Evolutionary conservation across 2,329 filamentous ascomycete genomes (phyloP).

Genomic region (Pestalotiopsis sp.): DNA sequence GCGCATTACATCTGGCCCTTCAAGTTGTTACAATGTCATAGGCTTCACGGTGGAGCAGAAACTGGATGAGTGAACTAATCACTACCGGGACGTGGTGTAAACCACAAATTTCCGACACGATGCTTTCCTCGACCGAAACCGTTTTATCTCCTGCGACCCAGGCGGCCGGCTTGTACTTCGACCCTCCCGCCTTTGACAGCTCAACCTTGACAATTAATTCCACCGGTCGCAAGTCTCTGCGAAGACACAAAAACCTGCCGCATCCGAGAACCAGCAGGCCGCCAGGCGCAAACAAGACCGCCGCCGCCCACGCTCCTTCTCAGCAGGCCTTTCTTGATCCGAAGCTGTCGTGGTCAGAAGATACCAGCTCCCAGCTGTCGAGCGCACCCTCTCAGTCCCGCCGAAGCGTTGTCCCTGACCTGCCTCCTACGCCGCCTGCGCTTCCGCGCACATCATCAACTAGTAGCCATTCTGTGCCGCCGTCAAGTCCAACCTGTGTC

Average conservation of each 20-base stretch:
- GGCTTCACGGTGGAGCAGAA: conserved; percentile 9
- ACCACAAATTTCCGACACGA: conserved; percentile 40
- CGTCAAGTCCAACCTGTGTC: conserved; percentile 43
- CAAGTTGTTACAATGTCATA: background rate
- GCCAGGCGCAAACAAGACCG: conserved; percentile 14
- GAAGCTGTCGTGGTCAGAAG: conserved; percentile 31
- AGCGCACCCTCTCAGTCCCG: conserved; percentile 43
- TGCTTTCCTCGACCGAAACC: conserved; percentile 31
- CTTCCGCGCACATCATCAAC: conserved; percentile 55
- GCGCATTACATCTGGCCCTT: background rate
- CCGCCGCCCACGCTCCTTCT: conserved; percentile 19
- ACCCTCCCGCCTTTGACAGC: conserved; percentile 25
- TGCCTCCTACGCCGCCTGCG: conserved; percentile 66
- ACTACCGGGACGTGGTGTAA: conserved; percentile 16
- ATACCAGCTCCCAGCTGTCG: conserved; percentile 23
- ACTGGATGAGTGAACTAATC: conserved; percentile 18
- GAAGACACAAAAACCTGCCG: conserved; percentile 42
- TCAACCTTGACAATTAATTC: conserved; percentile 24
- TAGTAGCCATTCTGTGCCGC: conserved; percentile 43
- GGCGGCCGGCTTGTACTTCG: conserved; percentile 30
- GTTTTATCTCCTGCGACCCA: conserved; percentile 28
- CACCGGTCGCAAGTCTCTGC: conserved; percentile 34
- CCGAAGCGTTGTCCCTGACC: conserved; percentile 48
- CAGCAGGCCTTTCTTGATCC: conserved; percentile 31
- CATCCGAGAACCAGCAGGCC: conserved; percentile 34